These are phyloP conservation scores for Leccinum incarnatum DNA, from an alignment of 768 basidiomycete genomes.

Conservation along the genomic window DNA sequence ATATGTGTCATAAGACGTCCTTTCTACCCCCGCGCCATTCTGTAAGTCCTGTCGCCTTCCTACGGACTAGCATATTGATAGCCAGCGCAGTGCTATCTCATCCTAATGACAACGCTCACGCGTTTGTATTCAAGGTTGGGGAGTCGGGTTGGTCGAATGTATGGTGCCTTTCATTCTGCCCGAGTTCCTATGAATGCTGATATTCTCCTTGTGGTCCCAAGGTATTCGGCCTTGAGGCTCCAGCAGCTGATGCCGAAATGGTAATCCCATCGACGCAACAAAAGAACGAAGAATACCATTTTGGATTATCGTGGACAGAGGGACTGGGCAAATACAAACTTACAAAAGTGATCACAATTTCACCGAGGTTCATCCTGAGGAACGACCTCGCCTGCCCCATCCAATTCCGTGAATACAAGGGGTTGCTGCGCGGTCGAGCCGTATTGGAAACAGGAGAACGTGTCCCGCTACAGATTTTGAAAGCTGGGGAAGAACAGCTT, in stretches of 20 bases:
- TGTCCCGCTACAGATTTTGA: conserved; percentile 63
- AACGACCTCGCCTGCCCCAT: conserved; percentile 72
- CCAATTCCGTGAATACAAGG: conserved; percentile 83
- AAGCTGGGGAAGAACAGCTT: conserved; percentile 64
- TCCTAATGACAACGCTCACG: conserved; percentile 72
- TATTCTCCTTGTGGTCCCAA: conserved; percentile 27
- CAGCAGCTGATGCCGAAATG: conserved; percentile 84
- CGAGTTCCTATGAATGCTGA: conserved; percentile 5
- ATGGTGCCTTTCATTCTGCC: conserved; percentile 7
- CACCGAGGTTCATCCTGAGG: conserved; percentile 88
- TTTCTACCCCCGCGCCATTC: conserved; percentile 67
- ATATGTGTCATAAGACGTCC: conserved; percentile 36
- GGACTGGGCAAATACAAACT: conserved; percentile 97
- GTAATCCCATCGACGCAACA: conserved; percentile 63
- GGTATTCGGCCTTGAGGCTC: conserved; percentile 89
- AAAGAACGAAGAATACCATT: conserved; percentile 65
- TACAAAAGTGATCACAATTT: conserved; percentile 87
- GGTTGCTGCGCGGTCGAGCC: conserved; percentile 57
- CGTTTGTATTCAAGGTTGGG: conserved; percentile 76
- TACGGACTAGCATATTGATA: conserved; percentile 6
- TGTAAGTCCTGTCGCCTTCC: conserved; percentile 47
- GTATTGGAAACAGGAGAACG: conserved; percentile 67
- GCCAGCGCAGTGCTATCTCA: conserved; percentile 75
- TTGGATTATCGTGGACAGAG: conserved; percentile 90
- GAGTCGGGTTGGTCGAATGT: conserved; percentile 92